Evolutionary conservation across 352 stramenopile genomes (phyloP).

Genomic region (Globisporangium recalcitrans): DNA sequence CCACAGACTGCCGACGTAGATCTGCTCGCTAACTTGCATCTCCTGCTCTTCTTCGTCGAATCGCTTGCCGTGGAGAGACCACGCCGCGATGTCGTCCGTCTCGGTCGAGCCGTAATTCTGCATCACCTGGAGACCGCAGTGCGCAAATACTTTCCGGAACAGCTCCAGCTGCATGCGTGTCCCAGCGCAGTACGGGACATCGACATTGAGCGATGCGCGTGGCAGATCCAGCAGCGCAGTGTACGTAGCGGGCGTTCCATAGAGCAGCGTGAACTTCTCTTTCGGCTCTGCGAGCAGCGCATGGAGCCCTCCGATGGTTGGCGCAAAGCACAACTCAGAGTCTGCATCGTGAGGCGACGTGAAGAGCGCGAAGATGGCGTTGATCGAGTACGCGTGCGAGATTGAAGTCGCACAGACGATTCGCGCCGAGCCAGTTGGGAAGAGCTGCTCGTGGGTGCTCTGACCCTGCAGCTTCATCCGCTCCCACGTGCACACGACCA

Average conservation of each 20-base stretch:
- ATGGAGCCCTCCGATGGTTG: slow-evolving; percentile 42
- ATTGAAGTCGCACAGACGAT: slow-evolving; percentile 80
- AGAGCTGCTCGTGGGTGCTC: slow-evolving; percentile 71
- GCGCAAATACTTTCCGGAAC: slow-evolving; percentile 40
- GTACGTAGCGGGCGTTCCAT: slow-evolving; percentile 80
- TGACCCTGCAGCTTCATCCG: slow-evolving; percentile 74
- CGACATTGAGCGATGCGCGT: slow-evolving; percentile 42
- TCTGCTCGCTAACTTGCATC: slow-evolving; percentile 30
- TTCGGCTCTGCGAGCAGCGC: slow-evolving; percentile 35
- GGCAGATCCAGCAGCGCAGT: slow-evolving; percentile 53
- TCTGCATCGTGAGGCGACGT: slow-evolving; percentile 53
- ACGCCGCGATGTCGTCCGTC: slow-evolving; percentile 74
- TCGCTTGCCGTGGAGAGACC: slow-evolving; percentile 40
- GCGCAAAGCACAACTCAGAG: slow-evolving; percentile 70
- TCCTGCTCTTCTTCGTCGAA: slow-evolving; percentile 35
- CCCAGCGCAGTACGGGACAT: slow-evolving; percentile 72
- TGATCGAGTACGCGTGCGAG: slow-evolving; percentile 83
- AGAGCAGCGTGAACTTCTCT: slow-evolving; percentile 49
- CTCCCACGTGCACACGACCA: slow-evolving; percentile 71
- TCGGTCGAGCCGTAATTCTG: slow-evolving; percentile 88
- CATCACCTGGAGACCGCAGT: slow-evolving; percentile 67
- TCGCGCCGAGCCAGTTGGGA: slow-evolving; percentile 49
- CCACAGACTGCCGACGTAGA: slow-evolving; percentile 70
- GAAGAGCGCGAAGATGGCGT: slow-evolving; percentile 76
- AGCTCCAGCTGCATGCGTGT: slow-evolving; percentile 50